Conservation (phyloP, 805 yeast genomes). For the Priceomyces castillae region DNA sequence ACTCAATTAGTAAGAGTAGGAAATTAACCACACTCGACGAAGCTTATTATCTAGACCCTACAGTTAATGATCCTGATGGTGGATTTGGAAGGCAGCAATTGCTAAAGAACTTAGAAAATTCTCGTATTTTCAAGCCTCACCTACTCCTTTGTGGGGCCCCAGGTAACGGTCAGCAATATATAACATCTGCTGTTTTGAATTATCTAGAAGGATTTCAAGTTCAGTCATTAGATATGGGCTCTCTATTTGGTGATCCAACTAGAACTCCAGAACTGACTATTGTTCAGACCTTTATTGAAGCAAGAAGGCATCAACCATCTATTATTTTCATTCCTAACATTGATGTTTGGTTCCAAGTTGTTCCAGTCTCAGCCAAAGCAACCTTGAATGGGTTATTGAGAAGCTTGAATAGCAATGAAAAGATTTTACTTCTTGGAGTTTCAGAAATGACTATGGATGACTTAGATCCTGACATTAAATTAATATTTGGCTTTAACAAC, state of each 20-base stretch:
- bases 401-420: conserved; percentile 67
- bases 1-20: conserved; percentile 34
- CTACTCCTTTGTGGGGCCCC: conserved; percentile 65
- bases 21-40: conserved; percentile 63
- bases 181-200: conserved; percentile 78
- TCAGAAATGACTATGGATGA: conserved; percentile 49
- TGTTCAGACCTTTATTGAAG: conserved; percentile 82
- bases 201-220: conserved; percentile 86
- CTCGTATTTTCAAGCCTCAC: conserved; percentile 81
- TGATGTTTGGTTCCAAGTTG: conserved; percentile 69
- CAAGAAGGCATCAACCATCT: conserved; percentile 85
- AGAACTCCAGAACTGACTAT: conserved; percentile 80
- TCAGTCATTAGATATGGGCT: conserved; percentile 79
- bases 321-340: conserved; percentile 80
- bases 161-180: conserved; percentile 86
- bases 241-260: conserved; percentile 72
- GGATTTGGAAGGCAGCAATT: conserved; percentile 71
- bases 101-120: conserved; percentile 43
- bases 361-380: conserved; percentile 66
- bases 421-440: conserved; percentile 70
- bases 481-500: conserved; percentile 55
- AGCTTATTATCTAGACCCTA: conserved; percentile 59
- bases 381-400: conserved; percentile 70
- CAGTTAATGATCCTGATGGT: conserved; percentile 55
- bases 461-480: conserved; percentile 45